Evolutionary conservation across 1,284 basidiomycete species (phyloP).

Genomic region (Irpex sp.): DNA sequence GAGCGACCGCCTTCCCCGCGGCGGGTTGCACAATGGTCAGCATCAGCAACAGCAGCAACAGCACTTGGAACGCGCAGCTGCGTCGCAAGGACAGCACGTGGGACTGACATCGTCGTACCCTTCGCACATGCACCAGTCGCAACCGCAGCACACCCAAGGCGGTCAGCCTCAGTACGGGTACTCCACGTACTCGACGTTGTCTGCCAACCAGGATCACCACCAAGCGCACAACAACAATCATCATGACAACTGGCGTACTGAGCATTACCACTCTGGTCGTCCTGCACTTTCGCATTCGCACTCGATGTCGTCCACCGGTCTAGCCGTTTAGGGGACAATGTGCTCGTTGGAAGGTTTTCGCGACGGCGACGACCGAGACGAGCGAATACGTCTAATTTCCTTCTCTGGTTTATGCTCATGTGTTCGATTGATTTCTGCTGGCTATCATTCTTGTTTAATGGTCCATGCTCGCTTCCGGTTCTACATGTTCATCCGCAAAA

Average conservation of each 20-base stretch:
- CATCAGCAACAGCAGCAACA: not conserved
- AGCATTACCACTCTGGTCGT: not conserved
- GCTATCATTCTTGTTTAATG: not conserved
- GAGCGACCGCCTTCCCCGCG: conserved; percentile 14
- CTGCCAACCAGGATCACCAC: not conserved
- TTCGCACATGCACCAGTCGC: conserved; percentile 9
- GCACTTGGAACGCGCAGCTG: not conserved
- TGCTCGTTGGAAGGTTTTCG: not conserved
- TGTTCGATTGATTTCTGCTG: not conserved
- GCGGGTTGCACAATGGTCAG: conserved; percentile 1
- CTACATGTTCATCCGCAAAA: not conserved
- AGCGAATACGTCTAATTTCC: not conserved
- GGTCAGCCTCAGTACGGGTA: conserved; percentile 9
- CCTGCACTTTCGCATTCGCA: not conserved
- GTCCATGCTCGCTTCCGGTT: not conserved
- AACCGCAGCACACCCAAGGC: conserved; percentile 8
- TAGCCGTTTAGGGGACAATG: not conserved
- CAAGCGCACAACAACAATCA: not conserved
- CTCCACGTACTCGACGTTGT: conserved; percentile 1
- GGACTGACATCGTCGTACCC: not conserved
- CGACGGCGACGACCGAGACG: not conserved
- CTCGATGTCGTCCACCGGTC: not conserved
- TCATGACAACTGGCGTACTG: not conserved
- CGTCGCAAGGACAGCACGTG: not conserved
- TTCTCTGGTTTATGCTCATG: not conserved